These are phyloP conservation scores for Aeschynomene evenia DNA, from an alignment of 306 rosid genomes.

Conservation along the genomic window DNA sequence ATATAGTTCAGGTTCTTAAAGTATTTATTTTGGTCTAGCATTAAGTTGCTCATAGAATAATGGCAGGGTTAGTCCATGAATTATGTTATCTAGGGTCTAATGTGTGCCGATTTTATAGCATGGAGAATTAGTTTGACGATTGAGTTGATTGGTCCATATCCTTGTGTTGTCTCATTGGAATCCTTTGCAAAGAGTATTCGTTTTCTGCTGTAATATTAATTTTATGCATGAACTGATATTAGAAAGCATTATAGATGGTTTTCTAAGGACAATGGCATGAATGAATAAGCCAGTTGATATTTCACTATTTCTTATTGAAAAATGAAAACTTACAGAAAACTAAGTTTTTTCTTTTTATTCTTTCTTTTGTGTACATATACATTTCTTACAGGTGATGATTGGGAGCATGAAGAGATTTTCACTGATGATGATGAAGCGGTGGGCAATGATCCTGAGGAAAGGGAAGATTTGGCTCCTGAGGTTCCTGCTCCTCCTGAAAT, in stretches of 20 bases:
- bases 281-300: conserved; percentile 2
- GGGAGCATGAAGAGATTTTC: conserved; percentile 98
- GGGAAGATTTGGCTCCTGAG: conserved; percentile 97
- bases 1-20: neutral
- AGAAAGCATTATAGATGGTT: conserved; percentile 5
- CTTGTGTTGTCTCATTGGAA: conserved; percentile 1
- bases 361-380: neutral
- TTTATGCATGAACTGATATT: neutral
- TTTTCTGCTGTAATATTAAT: conserved; percentile 1
- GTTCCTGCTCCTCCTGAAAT: conserved; percentile 97
- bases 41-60: neutral
- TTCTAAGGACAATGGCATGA: neutral
- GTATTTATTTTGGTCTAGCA: conserved; percentile 10
- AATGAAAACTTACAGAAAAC: conserved; percentile 6
- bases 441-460: conserved; percentile 90
- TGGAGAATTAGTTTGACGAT: neutral
- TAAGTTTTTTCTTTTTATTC: conserved; percentile 4
- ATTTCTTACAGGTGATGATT: conserved; percentile 75
- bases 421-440: conserved; percentile 97
- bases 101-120: neutral
- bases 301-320: neutral
- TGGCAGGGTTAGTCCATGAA: neutral
- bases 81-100: neutral
- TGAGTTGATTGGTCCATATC: conserved; percentile 5
- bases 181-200: neutral